A percentile compares a stretch with the other conserved stretches of the same genome.
phyloP scores from a whole-genome alignment of 2,329 filamentous ascomycete species.

The Pestalotiopsis fici region DNA sequence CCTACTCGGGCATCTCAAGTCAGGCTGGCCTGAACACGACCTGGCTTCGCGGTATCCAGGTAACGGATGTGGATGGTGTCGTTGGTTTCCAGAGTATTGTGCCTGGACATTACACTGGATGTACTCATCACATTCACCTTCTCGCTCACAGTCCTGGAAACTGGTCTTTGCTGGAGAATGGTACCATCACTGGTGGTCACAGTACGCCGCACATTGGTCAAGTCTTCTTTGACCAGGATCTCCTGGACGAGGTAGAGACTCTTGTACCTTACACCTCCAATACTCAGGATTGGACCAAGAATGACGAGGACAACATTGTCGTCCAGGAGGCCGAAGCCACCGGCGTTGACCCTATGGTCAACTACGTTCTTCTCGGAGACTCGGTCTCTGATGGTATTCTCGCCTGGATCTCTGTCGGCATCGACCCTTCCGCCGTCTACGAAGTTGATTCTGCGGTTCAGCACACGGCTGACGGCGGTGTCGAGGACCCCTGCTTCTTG shows the following conservation, averaged over 20 bases:
- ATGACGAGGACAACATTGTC: constrained; percentile 48
- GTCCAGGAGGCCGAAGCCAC: constrained; percentile 35
- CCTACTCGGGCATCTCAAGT: constrained; percentile 31
- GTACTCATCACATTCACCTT: constrained; percentile 11
- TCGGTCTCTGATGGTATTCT: constrained; percentile 43
- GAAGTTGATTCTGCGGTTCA: constrained; percentile 19
- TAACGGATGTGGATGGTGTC: constrained; percentile 7
- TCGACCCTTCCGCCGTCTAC: constrained; percentile 33
- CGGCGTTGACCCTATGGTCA: constrained; percentile 40
- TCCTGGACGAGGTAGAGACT: constrained; percentile 46
- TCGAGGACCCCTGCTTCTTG: constrained; percentile 15
- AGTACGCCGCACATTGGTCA: constrained; percentile 56
- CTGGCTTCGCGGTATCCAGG: constrained; percentile 12
- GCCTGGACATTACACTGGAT: constrained; percentile 12
- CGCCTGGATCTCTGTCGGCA: constrained; percentile 46
- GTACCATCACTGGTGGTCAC: constrained; percentile 47
- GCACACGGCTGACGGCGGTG: constrained; percentile 20
- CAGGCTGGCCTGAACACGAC: constrained; percentile 19
- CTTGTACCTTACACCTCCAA: constrained; percentile 41
- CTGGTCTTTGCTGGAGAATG: constrained; percentile 38
- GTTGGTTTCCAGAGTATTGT: constrained; percentile 8
- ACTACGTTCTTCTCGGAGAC: constrained; percentile 54
- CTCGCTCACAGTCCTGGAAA: constrained; percentile 6
- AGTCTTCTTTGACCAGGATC: constrained; percentile 56
- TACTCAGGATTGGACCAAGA: constrained; percentile 40